Evolutionary conservation across 2,329 filamentous ascomycete genomes (phyloP).

Genomic region (Botrytis fragariae): DNA sequence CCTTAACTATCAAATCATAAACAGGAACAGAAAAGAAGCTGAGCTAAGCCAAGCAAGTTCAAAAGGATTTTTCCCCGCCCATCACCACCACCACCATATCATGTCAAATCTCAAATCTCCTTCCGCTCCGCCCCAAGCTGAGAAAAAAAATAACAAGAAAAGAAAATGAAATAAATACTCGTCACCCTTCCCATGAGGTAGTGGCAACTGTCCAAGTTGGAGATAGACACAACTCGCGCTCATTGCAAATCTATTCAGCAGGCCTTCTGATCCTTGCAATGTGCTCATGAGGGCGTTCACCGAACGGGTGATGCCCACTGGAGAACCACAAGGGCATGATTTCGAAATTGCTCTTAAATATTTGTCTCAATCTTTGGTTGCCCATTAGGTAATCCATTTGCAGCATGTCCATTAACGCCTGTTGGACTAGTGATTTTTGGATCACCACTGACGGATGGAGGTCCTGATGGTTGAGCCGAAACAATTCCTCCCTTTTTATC

Average conservation of each 20-base stretch:
- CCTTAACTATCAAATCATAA: constrained; percentile 11
- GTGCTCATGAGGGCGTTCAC: background rate
- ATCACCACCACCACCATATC: background rate
- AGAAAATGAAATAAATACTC: background rate
- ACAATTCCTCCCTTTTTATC: constrained; percentile 62
- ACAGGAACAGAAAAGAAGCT: constrained; percentile 1
- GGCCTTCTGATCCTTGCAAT: background rate
- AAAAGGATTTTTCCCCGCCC: background rate
- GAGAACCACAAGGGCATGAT: background rate
- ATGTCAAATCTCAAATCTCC: constrained; percentile 3
- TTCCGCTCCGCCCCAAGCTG: background rate
- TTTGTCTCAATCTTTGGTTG: constrained; percentile 35
- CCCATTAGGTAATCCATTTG: constrained; percentile 37
- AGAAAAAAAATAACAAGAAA: background rate
- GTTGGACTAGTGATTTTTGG: constrained; percentile 53
- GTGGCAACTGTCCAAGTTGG: background rate
- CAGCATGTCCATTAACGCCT: constrained; percentile 36
- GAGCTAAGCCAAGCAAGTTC: background rate
- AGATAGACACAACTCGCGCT: background rate
- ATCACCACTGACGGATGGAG: constrained; percentile 45
- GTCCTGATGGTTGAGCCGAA: constrained; percentile 46
- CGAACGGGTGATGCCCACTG: background rate
- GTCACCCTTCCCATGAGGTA: background rate
- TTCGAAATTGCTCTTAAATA: constrained; percentile 1
- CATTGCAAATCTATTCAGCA: background rate